Evolutionary conservation across 805 yeast species (phyloP).

Genomic region (Lipomyces spencermartinsiae): DNA sequence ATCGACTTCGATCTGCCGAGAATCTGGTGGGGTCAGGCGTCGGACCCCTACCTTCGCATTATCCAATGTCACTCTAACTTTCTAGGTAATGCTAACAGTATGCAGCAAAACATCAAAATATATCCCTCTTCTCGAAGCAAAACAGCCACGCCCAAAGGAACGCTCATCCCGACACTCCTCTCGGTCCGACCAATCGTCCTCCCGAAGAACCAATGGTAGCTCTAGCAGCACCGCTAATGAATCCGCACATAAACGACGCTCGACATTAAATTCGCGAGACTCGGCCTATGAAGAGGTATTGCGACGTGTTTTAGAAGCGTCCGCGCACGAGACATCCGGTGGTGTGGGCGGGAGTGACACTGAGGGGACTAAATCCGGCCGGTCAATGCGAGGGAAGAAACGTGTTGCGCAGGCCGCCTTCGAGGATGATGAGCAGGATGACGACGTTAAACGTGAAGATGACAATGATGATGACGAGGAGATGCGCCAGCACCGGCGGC

Average conservation of each 20-base stretch:
- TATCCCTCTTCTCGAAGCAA: conserved; percentile 51
- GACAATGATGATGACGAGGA: conserved; percentile 14
- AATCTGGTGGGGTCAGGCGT: no score
- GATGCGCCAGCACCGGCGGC: background rate
- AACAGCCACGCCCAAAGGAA: conserved; percentile 25
- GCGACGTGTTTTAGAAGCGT: conserved; percentile 51
- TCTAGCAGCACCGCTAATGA: conserved; percentile 18
- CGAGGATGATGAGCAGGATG: conserved; percentile 34
- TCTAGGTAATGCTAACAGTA: background rate
- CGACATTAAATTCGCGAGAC: conserved; percentile 46
- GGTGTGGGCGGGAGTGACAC: conserved; percentile 9
- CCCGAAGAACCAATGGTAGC: conserved; percentile 1
- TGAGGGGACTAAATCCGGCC: conserved; percentile 12
- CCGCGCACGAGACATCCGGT: conserved; percentile 45
- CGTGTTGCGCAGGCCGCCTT: conserved; percentile 29
- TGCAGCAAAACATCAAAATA: conserved; percentile 54
- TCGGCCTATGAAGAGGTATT: conserved; percentile 47
- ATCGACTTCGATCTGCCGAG: background rate
- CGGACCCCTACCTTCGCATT: background rate
- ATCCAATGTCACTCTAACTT: conserved; percentile 4
- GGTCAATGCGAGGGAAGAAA: conserved; percentile 31
- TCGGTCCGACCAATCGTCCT: conserved; percentile 1
- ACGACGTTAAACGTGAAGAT: conserved; percentile 34
- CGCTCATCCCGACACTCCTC: conserved; percentile 13
- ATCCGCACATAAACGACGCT: conserved; percentile 41